A percentile compares a stretch with the other conserved stretches of the same genome.
These are phyloP conservation scores for Ustilago crameri DNA, from an alignment of 1,284 basidiomycete species.

Conservation along the genomic window DNA sequence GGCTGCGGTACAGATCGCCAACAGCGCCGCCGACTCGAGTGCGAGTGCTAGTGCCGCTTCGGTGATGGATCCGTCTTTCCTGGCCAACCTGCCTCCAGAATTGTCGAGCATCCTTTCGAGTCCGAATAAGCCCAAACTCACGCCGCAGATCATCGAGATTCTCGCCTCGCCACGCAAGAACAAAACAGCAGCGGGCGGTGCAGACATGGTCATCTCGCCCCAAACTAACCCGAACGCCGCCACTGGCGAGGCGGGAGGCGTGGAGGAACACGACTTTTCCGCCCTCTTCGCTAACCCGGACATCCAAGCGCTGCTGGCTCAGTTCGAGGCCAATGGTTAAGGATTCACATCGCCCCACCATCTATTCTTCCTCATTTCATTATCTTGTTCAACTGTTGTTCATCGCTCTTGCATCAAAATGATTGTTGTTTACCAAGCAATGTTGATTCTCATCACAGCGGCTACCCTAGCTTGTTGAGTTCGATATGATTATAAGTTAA, in stretches of 20 bases:
- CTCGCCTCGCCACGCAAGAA: slow-evolving; percentile 22
- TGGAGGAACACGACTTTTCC: slow-evolving; percentile 19
- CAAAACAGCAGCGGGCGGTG: neutral
- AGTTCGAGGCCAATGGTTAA: slow-evolving; percentile 18
- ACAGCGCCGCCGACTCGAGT: neutral
- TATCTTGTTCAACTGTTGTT: neutral
- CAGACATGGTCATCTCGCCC: slow-evolving; percentile 10
- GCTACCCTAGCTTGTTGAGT: too few relatives aligned
- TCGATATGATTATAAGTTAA: too few relatives aligned
- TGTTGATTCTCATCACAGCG: too few relatives aligned
- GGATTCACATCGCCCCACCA: too few relatives aligned
- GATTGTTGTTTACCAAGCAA: too few relatives aligned
- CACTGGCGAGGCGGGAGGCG: neutral
- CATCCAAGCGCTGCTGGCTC: slow-evolving; percentile 41
- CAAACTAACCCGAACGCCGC: slow-evolving; percentile 1
- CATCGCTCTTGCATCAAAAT: neutral
- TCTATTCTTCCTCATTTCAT: too few relatives aligned
- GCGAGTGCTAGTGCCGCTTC: neutral
- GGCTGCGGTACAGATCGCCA: slow-evolving; percentile 19
- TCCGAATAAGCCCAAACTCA: slow-evolving; percentile 27
- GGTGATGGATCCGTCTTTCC: slow-evolving; percentile 19
- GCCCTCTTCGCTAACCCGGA: slow-evolving; percentile 44
- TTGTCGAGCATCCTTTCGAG: slow-evolving; percentile 23
- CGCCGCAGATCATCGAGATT: slow-evolving; percentile 37
- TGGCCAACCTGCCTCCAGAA: slow-evolving; percentile 27